These are phyloP conservation scores for Amoeboaphelidium protococcarum DNA, from an alignment of 371 early-diverging fungal species.

Conservation along the genomic window DNA sequence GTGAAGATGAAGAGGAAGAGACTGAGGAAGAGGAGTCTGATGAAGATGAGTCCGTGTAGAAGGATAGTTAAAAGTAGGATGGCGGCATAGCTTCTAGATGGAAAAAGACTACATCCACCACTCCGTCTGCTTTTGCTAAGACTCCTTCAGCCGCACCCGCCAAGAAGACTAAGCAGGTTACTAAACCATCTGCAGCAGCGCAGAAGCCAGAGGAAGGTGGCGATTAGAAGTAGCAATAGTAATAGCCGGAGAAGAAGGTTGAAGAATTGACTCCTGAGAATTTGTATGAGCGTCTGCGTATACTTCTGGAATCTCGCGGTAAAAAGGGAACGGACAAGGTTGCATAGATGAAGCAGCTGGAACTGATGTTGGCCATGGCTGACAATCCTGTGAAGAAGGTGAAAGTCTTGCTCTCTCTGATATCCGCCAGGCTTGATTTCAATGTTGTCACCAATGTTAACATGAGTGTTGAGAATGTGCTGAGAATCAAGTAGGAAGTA, in stretches of 20 bases:
- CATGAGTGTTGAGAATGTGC: constrained; percentile 55
- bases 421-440: constrained; percentile 74
- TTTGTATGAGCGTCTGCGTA: constrained; percentile 47
- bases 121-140: not conserved
- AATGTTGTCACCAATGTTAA: constrained; percentile 28
- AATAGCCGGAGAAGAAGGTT: constrained; percentile 4
- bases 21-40: constrained; percentile 4
- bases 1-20: constrained; percentile 5
- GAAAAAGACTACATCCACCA: not conserved
- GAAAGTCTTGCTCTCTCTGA: constrained; percentile 53
- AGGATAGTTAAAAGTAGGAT: too few relatives aligned
- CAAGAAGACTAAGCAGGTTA: not conserved
- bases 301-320: constrained; percentile 61
- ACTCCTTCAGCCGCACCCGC: not conserved
- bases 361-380: constrained; percentile 32
- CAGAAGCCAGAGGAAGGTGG: constrained; percentile 26
- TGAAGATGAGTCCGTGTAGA: too few relatives aligned
- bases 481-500: constrained; percentile 21
- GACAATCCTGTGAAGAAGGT: constrained; percentile 49
- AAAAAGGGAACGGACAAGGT: constrained; percentile 74
- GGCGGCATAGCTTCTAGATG: too few relatives aligned
- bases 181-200: constrained; percentile 57
- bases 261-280: constrained; percentile 34
- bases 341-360: constrained; percentile 38
- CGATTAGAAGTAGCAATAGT: constrained; percentile 14